Base-by-base conservation (phyloP, 345 rosid species). In the Pistacia vera region DNA sequence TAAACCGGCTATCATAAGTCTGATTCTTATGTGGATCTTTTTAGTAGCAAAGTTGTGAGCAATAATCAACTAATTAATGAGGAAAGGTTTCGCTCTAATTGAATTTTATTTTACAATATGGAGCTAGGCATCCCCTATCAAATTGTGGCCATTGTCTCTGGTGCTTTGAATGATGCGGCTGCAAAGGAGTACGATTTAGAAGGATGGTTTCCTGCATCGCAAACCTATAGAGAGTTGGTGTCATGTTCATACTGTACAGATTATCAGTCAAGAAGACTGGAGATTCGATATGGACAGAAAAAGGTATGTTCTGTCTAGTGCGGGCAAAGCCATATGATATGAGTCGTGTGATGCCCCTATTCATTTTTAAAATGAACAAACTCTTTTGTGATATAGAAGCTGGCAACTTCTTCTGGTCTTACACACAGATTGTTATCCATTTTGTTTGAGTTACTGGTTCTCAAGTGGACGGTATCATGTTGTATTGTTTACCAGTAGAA, bases 151-250 rank as follows among this genome's bases (percentile, higher is more conserved):
- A 95, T 95, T 2, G 99, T 95, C 49, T 93, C 99, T 56, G 98
- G 98, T 68, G 97, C 96, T 36, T 66, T 94, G 80, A 94, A 94
- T 77, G 97, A 90, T 73, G 95, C 98, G 22, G 99, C 99, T 58
- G 99, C 99, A 7, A 93, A 95, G 82, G 93, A 95, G 84, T 93
- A 89, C 54, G 99, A 95, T 76, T 81, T 95, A 80, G 99, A 95
- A 84, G 99, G 85, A 33, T 93, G 99, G 99, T 95, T 91, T 81
- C 99, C 98, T 11, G 89, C 97, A 72, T 95, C 99, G 0, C 86
- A 83, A 78, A 86, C 98, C n/a, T 90, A 85, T 81, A 91, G 96
- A 79, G 97, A 94, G 88, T 84, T 94, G 13, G 98, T 94, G 73
- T 94, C 97, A 3, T 92, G 98, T 77, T 94, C 98, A 4, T 92